Base-by-base conservation (phyloP, 2,329 filamentous ascomycete genomes). In the Pestalotiopsis sp. region DNA sequence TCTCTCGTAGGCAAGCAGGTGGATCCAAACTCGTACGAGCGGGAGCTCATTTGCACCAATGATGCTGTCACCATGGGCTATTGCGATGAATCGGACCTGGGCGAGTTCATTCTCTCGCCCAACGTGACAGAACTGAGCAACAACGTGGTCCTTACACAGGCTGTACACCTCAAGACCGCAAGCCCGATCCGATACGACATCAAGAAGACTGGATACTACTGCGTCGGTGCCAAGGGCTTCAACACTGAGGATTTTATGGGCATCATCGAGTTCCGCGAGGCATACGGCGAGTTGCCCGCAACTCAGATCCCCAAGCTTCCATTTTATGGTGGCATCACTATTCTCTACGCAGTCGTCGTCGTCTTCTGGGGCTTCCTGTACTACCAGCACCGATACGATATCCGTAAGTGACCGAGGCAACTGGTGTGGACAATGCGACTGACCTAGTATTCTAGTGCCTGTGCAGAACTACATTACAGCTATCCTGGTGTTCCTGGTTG, bases 381-480 rank as follows among this genome's bases (percentile, higher is more conserved):
- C 82, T 95, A 95, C 76, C 94, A 98, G 80, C 94, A 99, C 80
- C 89, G 95, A 69, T 90, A 92, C 76, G 96, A 99, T 80, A 98
- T 99, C 71, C 84, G 91, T 93, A 82, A 82, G 90, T 79, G 67
- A 45, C 39, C 39, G 4, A 11, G 23, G 5, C 13, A 11, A 13
- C 6, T 36, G 23, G 27, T 7, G 12, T 14, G 31, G 7, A 4
- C 6, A 61, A 11, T 36, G 14, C 52, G 38, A 57, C 45, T 17
- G 31, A 68, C 11, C 60, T 68, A 66, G 73, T 9, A 9, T 36
- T 80, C 70, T 64, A 93, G 90, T 99, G 77, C 92, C 97, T 17
- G 96, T 99, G 2, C 96, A 99, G 81, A 99, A 99, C 80, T 99
- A 99, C 80, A 98, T 99, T 75, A 99, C 96, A 0, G 95, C 96